These are phyloP conservation scores for Pestalotiopsis sp. DNA, from an alignment of 2,329 filamentous ascomycete species.

Conservation along the genomic window DNA sequence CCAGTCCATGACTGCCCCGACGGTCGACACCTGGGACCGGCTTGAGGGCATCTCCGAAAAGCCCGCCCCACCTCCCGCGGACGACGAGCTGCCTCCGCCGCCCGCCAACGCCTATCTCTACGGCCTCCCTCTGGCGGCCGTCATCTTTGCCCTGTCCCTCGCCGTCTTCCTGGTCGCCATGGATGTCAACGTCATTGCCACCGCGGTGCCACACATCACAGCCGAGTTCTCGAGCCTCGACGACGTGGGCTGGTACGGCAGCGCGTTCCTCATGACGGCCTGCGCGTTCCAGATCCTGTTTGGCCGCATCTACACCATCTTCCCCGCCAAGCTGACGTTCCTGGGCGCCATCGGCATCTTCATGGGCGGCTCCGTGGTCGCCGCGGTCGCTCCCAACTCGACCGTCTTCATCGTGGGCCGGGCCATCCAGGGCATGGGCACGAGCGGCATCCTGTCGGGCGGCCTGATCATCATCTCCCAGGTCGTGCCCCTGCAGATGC, in stretches of 20 bases:
- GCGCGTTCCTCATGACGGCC: constrained; percentile 6
- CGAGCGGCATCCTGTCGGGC: constrained; percentile 38
- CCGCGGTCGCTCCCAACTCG: constrained; percentile 29
- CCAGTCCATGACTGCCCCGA: background rate
- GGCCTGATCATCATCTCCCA: constrained; percentile 30
- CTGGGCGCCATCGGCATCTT: constrained; percentile 4
- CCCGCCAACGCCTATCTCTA: background rate
- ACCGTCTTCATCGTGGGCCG: constrained; percentile 40
- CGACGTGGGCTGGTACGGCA: constrained; percentile 15
- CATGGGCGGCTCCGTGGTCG: background rate
- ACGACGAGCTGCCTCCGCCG: background rate
- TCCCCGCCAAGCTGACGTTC: constrained; percentile 1
- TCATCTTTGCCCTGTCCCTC: constrained; percentile 12
- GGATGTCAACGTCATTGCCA: constrained; percentile 21
- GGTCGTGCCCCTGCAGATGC: constrained; percentile 37
- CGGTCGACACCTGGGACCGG: constrained; percentile 2
- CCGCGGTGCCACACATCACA: constrained; percentile 20
- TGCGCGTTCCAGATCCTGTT: constrained; percentile 1
- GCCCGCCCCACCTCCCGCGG: background rate
- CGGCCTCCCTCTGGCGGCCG: constrained; percentile 12
- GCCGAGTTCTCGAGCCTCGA: constrained; percentile 6
- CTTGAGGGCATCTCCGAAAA: background rate
- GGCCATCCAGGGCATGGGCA: constrained; percentile 39
- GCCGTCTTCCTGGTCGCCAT: constrained; percentile 16
- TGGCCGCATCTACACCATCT: constrained; percentile 9